These are phyloP conservation scores for Eucalyptus curtisii DNA, from an alignment of 345 rosid species.

Conservation along the genomic window DNA sequence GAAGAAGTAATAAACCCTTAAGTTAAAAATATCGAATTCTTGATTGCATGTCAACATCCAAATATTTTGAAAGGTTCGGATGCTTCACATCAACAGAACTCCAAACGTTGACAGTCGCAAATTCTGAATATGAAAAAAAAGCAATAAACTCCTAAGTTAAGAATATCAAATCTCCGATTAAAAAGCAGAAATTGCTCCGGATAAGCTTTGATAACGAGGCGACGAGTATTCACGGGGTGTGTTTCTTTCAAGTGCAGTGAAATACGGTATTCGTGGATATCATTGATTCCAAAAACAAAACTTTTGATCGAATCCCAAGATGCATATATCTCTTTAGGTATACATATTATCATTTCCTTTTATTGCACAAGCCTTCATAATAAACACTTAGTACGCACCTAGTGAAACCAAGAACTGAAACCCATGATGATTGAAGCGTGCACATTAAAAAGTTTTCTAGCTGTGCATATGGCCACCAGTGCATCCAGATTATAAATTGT, in stretches of 20 bases:
- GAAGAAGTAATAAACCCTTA: background rate
- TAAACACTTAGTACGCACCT: background rate
- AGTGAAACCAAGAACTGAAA: background rate
- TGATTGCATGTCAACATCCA: background rate
- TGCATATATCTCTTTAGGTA: background rate
- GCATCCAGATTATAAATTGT: background rate
- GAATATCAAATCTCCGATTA: background rate
- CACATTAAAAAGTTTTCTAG: background rate
- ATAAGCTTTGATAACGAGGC: background rate
- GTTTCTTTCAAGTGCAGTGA: background rate
- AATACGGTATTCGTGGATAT: background rate
- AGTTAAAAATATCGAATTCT: background rate
- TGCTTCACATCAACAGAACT: no score
- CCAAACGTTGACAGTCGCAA: no score
- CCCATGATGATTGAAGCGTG: background rate
- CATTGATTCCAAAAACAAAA: background rate
- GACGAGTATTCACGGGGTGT: background rate
- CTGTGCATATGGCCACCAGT: background rate
- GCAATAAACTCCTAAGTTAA: background rate
- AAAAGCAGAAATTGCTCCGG: background rate
- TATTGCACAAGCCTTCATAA: background rate
- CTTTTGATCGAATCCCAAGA: background rate
- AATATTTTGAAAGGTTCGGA: no score
- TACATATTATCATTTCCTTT: background rate
- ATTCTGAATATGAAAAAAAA: background rate